Conservation (phyloP, 129 eudicot genomes). For the Mikania micrantha region DNA sequence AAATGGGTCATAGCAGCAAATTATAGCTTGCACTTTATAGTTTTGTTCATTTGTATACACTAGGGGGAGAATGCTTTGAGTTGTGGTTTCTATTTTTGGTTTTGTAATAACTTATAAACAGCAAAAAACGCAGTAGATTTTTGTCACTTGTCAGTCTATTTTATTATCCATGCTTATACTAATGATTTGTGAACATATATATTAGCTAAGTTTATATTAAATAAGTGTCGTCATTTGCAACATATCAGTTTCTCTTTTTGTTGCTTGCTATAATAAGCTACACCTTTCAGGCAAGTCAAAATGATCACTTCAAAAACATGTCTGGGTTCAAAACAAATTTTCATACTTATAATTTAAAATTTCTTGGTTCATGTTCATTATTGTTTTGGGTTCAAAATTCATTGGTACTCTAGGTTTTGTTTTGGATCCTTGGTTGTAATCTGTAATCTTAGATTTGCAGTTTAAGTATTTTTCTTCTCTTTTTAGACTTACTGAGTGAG, state of each 20-base stretch:
- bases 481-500: background rate
- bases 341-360: background rate
- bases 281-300: background rate
- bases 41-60: background rate
- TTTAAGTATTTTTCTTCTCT: background rate
- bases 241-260: background rate
- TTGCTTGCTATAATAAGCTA: background rate
- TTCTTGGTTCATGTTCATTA: background rate
- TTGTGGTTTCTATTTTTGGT: background rate
- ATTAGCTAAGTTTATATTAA: background rate
- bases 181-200: background rate
- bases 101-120: background rate
- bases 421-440: background rate
- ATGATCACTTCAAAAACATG: background rate
- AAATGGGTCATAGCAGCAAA: background rate
- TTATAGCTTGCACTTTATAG: background rate
- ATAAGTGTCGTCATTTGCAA: background rate
- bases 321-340: background rate
- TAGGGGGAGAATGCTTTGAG: background rate
- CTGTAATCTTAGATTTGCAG: background rate
- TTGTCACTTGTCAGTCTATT: background rate
- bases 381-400: background rate
- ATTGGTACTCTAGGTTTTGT: background rate
- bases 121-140: background rate
- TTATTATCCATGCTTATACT: background rate